Evolutionary conservation across 768 basidiomycete genomes (phyloP), one percentile per base, ranked within the genome.

Genomic region (Suillus bovinus): DNA sequence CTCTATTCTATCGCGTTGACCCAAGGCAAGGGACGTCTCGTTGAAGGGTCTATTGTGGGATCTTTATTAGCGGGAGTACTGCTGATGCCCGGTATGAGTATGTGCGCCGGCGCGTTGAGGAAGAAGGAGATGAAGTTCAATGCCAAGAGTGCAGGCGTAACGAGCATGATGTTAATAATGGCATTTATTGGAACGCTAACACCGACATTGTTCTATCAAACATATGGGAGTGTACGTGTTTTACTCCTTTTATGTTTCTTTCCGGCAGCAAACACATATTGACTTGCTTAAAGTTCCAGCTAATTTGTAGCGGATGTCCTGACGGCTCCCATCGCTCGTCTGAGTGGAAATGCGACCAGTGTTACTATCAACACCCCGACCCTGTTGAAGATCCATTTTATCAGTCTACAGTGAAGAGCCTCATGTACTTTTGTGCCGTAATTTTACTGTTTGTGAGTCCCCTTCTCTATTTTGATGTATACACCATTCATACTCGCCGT

Each of bases 161-260:
- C 97, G 0, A 97, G 95, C 73, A 97, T 97, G 81, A 96, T 99
- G 93, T 76, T 99, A 73, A 99, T 99, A 77, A 99, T 99, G 96
- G 97, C 97, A 14, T 93, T 99, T 73, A 96, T 99, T 64, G 97
- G 97, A 14, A 93, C 93, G 2, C 80, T 99, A 62, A 87, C 94
- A 0, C 97, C 97, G 3, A 99, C 97, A 0, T 73, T 99, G 71
- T 99, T 99, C 75, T 99, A 99, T 77, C 96, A 99, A 75, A 95
- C 90, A 11, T 99, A 96, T 74, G 97, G 97, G 58, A 94, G 93
- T 66, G 96, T 98, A 70, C 77, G 94, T 83, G 20, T 61, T n/a
- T 31, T 65, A 17, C 27, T 62, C 38, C 10, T 11, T 56, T 13
- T 7, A 1, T 56, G 2, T 47, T 68, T 46, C 24, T 16, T 58